Evolutionary conservation across 2,329 filamentous ascomycete genomes (phyloP).

Genomic region (Colletotrichum scovillei): DNA sequence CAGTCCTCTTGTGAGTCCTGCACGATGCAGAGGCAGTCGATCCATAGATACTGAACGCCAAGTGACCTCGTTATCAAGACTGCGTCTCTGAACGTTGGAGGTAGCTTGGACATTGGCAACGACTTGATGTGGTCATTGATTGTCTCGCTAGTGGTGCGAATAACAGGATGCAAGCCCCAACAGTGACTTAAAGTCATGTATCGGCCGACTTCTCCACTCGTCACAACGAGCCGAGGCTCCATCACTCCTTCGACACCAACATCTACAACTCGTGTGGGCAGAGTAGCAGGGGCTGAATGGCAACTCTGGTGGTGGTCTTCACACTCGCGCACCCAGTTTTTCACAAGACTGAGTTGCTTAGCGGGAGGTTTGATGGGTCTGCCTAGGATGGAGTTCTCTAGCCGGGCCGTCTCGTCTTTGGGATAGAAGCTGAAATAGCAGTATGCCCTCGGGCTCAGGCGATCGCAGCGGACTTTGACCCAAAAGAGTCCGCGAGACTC

Average conservation of each 20-base stretch:
- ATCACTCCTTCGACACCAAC: not conserved
- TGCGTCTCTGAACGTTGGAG: conserved; percentile 11
- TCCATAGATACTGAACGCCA: conserved; percentile 14
- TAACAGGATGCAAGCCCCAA: not conserved
- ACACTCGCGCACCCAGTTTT: not conserved
- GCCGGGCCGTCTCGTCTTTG: not conserved
- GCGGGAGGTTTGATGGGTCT: not conserved
- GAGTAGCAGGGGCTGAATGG: not conserved
- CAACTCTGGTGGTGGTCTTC: not conserved
- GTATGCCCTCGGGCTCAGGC: not conserved
- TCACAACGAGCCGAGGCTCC: not conserved
- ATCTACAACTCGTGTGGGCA: conserved; percentile 4
- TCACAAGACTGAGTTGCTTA: not conserved
- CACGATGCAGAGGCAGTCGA: conserved; percentile 29
- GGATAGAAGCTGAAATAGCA: conserved; percentile 1
- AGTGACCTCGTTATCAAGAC: conserved; percentile 9
- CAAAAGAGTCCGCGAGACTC: not conserved
- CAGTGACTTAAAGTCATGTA: conserved; percentile 13
- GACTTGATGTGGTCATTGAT: not conserved
- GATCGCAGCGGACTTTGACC: not conserved
- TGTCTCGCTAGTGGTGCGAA: not conserved
- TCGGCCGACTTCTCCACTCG: not conserved
- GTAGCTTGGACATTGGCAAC: not conserved
- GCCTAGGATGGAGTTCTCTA: not conserved
- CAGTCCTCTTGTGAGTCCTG: conserved; percentile 1